Conservation (phyloP, 1,139 yeast genomes). For the Suhomyces bribrorum region DNA sequence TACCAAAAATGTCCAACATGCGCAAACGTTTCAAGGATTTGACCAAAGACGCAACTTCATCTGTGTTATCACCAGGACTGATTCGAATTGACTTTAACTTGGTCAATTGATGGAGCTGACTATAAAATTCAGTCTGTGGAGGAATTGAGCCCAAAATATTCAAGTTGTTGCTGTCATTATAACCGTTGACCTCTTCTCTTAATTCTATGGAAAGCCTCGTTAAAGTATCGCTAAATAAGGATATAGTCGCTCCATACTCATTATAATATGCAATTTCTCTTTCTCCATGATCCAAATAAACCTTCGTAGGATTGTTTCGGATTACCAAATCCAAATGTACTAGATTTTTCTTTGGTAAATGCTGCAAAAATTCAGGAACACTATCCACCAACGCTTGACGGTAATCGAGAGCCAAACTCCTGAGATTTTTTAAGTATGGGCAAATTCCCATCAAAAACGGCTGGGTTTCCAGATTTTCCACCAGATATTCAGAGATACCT, state of each 20-base stretch:
- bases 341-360: constrained; percentile 16
- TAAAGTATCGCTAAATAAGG: constrained; percentile 23
- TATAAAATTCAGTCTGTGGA: constrained; percentile 11
- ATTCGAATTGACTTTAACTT: constrained; percentile 39
- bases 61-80: constrained; percentile 34
- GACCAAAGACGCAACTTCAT: constrained; percentile 29
- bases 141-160: constrained; percentile 13
- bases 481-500: constrained; percentile 31
- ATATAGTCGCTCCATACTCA: constrained; percentile 33
- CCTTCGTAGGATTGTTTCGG: constrained; percentile 41
- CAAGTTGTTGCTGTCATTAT: constrained; percentile 6
- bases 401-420: constrained; percentile 41
- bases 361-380: constrained; percentile 38
- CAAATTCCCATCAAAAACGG: constrained; percentile 31
- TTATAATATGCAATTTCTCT: constrained; percentile 21
- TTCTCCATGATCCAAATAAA: constrained; percentile 17
- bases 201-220: constrained; percentile 45
- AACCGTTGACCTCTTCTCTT: constrained; percentile 28
- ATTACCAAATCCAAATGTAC: constrained; percentile 45
- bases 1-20: constrained; percentile 51
- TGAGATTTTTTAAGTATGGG: constrained; percentile 26
- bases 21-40: constrained; percentile 29
- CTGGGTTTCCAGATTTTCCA: constrained; percentile 1
- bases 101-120: constrained; percentile 14
- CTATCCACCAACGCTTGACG: constrained; percentile 47